These are phyloP conservation scores for Teratosphaeria pseudoeucalypti DNA, from an alignment of 2,329 filamentous ascomycete genomes.

Conservation along the genomic window DNA sequence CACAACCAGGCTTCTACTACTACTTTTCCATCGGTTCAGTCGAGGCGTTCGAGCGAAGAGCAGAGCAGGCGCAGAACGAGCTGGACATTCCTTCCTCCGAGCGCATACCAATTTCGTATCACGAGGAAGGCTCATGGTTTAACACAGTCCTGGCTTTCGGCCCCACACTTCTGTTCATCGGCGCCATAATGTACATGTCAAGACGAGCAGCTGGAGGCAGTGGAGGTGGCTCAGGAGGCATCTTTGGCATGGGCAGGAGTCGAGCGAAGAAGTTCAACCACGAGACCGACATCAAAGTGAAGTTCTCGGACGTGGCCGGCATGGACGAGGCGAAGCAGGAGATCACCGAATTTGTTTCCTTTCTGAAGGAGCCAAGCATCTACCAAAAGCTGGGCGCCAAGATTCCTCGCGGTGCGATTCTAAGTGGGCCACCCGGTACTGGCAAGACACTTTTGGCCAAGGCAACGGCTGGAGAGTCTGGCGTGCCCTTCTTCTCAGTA, in stretches of 20 bases:
- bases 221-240: constrained; percentile 55
- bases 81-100: constrained; percentile 78
- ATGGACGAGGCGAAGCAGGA: constrained; percentile 97
- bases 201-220: constrained; percentile 60
- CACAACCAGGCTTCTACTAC: constrained; percentile 64
- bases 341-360: constrained; percentile 99
- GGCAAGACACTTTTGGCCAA: constrained; percentile 97
- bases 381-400: constrained; percentile 94
- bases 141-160: constrained; percentile 69
- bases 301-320: constrained; percentile 91
- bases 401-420: constrained; percentile 91
- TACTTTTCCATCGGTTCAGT: constrained; percentile 94
- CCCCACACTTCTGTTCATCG: constrained; percentile 77
- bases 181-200: constrained; percentile 68
- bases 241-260: constrained; percentile 94
- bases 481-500: constrained; percentile 95
- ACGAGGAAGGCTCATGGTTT: constrained; percentile 62
- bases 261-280: constrained; percentile 96
- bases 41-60: constrained; percentile 78
- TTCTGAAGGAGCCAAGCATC: constrained; percentile 83
- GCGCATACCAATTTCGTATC: constrained; percentile 85
- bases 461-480: constrained; percentile 92
- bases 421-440: constrained; percentile 94
- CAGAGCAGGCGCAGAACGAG: constrained; percentile 81
- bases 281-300: constrained; percentile 90